Base-by-base conservation (phyloP, 345 rosid genomes). In the Crucihimalaya himalaica region DNA sequence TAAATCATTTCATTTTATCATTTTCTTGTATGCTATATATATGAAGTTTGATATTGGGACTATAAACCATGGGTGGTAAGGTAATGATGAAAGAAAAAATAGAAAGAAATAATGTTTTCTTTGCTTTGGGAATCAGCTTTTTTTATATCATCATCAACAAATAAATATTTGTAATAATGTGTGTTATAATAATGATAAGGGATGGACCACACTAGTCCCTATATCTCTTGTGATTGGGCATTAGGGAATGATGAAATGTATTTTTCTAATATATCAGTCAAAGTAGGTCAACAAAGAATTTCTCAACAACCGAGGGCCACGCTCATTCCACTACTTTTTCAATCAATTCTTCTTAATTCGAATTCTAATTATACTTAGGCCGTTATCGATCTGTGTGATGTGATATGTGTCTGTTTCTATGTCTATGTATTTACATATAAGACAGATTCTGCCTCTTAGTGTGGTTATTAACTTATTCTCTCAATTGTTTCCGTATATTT, bases 131-230 rank as follows among this genome's bases (percentile, higher is more conserved):
- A 76, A 70, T 76, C 75, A 46, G 35, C 75, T 43, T 68, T 61
- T 75, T 61, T 5, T 27, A 27, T 14, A 6, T 37, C n/a, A 55
- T 74, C 25, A 66, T 27, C 16, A 75, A 42, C 56, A 61, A 60
- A 68, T 60, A 43, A 60, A 60, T 51, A 50, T 58, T 51, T 60
- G 15, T 39, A 19, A 47, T 32, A 54, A 75, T 75, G 50, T 18
- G 23, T 52, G 43, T 64, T 73, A 58, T 52, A 53, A 68, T 61
- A 56, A 70, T 76, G 47, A 76, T 53, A n/a, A 70, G 37, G 54
- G 62, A 57, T 77, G 80, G 76, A 77, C 80, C 76, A 77, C 76
- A 64, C 76, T 57, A 77, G 11, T 55, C 54, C 61, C 76, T 56
- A 23, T 20, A 37, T 35, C 46, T 56, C 54, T 23, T 69, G 34